Evolutionary conservation across 1,284 basidiomycete species (phyloP), one percentile per base, ranked within the genome.

Genomic region (Cutaneotrichosporon dermatis): DNA sequence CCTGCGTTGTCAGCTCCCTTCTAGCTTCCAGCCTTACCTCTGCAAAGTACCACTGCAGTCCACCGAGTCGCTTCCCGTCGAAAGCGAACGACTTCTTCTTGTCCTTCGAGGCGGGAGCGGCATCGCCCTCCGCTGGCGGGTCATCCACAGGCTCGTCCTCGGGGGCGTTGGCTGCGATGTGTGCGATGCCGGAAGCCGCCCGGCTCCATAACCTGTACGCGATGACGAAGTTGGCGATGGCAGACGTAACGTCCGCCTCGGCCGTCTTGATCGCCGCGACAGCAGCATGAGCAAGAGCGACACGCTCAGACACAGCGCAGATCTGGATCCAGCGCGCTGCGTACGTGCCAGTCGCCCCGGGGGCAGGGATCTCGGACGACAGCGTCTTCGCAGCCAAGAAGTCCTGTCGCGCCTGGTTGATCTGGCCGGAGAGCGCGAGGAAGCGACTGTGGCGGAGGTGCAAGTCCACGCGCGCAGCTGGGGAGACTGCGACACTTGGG

Each of bases 151-250:
- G 50, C 7, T 37, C 59, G 35, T 44, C 42, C 50, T 59, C 59
- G 37, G 45, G 42, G 0, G 51, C 9, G 15, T 35, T 42, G 6
- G 70, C 60, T 4, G 68, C 81, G 6, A 92, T 79, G 8, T 89
- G 85, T 4, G 84, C 77, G 0, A 93, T 73, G 1, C 85, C 84
- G 37, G 89, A 88, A 1, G 86, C 79, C 1, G 89, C 89, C 39
- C 90, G 84, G 66, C 88, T 88, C 83, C 86, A 90, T 1, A 94
- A 78, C 4, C 92, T 84, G 61, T 92, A 81, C 0, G 88, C 84
- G 64, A 89, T 87, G 9, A 88, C 79, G 55, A 88, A 80, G 13
- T 83, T 83, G 33, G 82, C 80, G 13, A 92, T 72, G 0, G 87
- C 84, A 0, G 80, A 76, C 0, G 83, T 79, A 0, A 85, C 79